Evolutionary conservation across 768 basidiomycete genomes (phyloP), one percentile per base, ranked within the genome.

Genomic region (Agrocybe pediades): DNA sequence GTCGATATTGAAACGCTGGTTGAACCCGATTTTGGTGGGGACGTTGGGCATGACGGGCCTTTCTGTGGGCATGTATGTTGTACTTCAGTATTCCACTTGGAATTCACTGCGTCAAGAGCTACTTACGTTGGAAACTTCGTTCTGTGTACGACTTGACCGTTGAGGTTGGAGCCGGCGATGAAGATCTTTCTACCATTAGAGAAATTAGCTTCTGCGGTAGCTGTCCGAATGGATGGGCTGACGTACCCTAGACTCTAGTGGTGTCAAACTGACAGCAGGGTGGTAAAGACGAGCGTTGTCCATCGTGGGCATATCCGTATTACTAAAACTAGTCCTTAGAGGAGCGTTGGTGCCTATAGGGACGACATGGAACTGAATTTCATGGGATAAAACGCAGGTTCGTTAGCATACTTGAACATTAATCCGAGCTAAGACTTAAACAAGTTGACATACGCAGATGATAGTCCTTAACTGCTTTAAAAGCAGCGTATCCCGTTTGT

Each of bases 211-310:
- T 19, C 29, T 40, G 27, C n/a, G 36, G 40, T 41, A 27, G 25
- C 20, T 11, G 13, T 9, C 40, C 26, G 75, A 52, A 41, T 40
- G 41, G 3, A 21, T 27, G 13, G 11, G 21, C 42, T 46, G 39
- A 67, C 49, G 29, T 39, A 78, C 58, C 82, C 82, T 56, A 79
- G 79, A 19, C n/a, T n/a, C n/a, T n/a, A 79, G 79, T 17, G 81
- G 78, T 15, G 84, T 77, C 57, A 86, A 70, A 29, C 79, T 81
- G 11, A 78, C 82, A 6, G 74, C 74, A 1, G 84, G 85, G 67
- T 87, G 86, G 70, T 87, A 87, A 68, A 87, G 46, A 13, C 85
- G 71, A 46, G 83, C 76, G 55, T 85, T 75, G 39, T 66, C 54
- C 2, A 71, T 70, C 9, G 71, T 68, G 21, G 76, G 73, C 49